Evolutionary conservation across 75 land plant genomes (phyloP).

Genomic region (Cupressus sempervirens): DNA sequence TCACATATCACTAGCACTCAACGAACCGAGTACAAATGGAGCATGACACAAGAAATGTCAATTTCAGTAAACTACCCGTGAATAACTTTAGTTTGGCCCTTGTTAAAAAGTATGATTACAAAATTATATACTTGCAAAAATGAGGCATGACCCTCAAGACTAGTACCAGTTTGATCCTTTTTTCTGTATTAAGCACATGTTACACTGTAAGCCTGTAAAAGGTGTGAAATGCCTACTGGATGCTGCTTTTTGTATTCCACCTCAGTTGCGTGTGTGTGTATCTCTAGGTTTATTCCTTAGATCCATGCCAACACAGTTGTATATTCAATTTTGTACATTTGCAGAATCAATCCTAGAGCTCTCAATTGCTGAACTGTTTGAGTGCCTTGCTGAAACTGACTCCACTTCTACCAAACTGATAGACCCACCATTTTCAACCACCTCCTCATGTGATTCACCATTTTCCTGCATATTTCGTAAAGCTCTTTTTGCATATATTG

Average conservation of each 20-base stretch:
- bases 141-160: not conserved
- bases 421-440: slow-evolving; percentile 6
- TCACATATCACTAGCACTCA: not conserved
- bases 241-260: not conserved
- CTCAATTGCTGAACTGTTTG: not conserved
- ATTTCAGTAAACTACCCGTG: not conserved
- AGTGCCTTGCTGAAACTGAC: not conserved
- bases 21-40: not conserved
- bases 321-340: not conserved
- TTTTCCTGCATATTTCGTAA: slow-evolving; percentile 47
- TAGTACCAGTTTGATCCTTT: not conserved
- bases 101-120: not conserved
- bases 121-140: not conserved
- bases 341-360: not conserved
- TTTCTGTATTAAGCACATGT: not conserved
- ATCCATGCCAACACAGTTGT: not conserved
- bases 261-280: not conserved
- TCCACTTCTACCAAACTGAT: slow-evolving; percentile 3
- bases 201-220: not conserved
- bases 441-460: slow-evolving; percentile 21
- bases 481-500: slow-evolving; percentile 75
- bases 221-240: not conserved
- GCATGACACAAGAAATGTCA: not conserved
- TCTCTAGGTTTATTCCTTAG: not conserved
- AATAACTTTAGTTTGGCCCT: not conserved